These are phyloP conservation scores for Pilasporangium apinafurcum DNA, from an alignment of 352 stramenopile genomes.

Conservation along the genomic window DNA sequence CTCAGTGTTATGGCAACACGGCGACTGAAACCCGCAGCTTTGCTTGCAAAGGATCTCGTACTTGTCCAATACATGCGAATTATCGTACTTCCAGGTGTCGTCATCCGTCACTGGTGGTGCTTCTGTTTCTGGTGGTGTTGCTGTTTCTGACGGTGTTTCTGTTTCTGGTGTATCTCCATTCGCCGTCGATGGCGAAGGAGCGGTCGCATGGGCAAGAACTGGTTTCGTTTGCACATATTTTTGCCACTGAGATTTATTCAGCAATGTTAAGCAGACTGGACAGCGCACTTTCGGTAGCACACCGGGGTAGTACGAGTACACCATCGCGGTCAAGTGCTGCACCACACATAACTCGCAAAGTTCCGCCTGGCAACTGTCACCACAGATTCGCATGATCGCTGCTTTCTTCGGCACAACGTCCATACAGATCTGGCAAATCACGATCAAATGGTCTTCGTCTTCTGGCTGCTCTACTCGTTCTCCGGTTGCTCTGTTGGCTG, in stretches of 20 bases:
- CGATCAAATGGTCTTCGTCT: conserved; percentile 16
- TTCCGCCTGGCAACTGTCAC: conserved; percentile 25
- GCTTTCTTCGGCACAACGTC: conserved; percentile 25
- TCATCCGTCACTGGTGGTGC: neutral
- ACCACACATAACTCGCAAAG: conserved; percentile 40
- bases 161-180: neutral
- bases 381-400: conserved; percentile 32
- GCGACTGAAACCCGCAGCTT: conserved; percentile 54
- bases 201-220: too few relatives aligned
- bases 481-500: too few relatives aligned
- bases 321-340: conserved; percentile 36
- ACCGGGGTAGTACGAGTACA: conserved; percentile 55
- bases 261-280: conserved; percentile 41
- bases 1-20: conserved; percentile 47
- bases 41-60: conserved; percentile 49
- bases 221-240: conserved; percentile 18
- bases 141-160: neutral
- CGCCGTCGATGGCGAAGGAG: neutral
- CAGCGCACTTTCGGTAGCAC: conserved; percentile 64
- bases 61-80: conserved; percentile 47
- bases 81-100: conserved; percentile 14
- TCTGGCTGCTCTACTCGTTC: too few relatives aligned
- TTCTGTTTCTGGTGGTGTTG: neutral
- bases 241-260: conserved; percentile 46
- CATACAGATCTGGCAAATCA: conserved; percentile 58